Percentiles rank a stretch among this genome's conserved stretches.
These are phyloP conservation scores for Platanus orientalis DNA, from an alignment of 164 flowering plant genomes.

Conservation along the genomic window DNA sequence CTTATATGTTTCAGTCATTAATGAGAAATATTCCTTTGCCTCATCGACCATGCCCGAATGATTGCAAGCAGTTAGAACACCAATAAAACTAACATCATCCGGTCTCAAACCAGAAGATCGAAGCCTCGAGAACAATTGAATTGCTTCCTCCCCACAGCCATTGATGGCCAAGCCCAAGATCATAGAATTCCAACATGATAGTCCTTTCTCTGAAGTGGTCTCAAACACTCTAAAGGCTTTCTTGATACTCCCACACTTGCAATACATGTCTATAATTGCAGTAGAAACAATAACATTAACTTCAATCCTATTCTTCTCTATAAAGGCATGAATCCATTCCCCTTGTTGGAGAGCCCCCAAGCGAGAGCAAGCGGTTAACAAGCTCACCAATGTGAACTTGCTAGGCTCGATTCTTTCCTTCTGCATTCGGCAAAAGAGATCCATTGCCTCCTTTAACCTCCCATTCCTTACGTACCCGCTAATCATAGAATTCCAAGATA, in stretches of 20 bases:
- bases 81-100: constrained; percentile 57
- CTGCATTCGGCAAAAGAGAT: constrained; percentile 58
- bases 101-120: constrained; percentile 39
- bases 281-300: constrained; percentile 48
- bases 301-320: constrained; percentile 35
- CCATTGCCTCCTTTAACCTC: constrained; percentile 46
- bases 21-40: constrained; percentile 43
- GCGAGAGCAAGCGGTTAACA: constrained; percentile 55
- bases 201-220: constrained; percentile 26
- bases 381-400: constrained; percentile 66
- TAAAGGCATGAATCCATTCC: constrained; percentile 65
- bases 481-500: constrained; percentile 78
- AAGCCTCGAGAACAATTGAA: constrained; percentile 48
- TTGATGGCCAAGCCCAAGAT: constrained; percentile 66
- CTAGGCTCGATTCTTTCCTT: constrained; percentile 38
- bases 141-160: constrained; percentile 51
- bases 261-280: constrained; percentile 73
- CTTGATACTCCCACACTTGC: constrained; percentile 60
- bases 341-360: constrained; percentile 71
- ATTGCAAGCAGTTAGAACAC: constrained; percentile 64
- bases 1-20: constrained; percentile 10
- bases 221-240: constrained; percentile 49
- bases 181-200: constrained; percentile 79
- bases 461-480: constrained; percentile 78
- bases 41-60: constrained; percentile 52